These are phyloP conservation scores for Cercospora nicotianae DNA, from an alignment of 2,329 filamentous ascomycete genomes.

Conservation along the genomic window DNA sequence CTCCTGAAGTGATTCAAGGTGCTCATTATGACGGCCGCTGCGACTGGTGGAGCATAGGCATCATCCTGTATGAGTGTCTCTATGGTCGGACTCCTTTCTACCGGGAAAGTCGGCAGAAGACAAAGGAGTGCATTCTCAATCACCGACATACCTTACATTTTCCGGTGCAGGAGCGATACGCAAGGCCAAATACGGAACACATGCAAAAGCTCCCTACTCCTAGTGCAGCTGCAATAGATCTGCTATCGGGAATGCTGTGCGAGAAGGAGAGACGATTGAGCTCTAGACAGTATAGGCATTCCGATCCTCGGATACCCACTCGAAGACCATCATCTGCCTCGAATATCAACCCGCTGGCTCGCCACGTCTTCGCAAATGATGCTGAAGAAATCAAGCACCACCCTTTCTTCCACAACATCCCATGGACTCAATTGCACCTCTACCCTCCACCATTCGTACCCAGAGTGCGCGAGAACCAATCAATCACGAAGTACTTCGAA, in stretches of 20 bases:
- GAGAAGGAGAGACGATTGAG: conserved; percentile 75
- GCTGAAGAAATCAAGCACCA: conserved; percentile 88
- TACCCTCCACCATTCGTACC: conserved; percentile 78
- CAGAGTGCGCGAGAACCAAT: conserved; percentile 55
- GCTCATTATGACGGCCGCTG: conserved; percentile 86
- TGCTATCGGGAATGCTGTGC: conserved; percentile 71
- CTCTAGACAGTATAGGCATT: conserved; percentile 65
- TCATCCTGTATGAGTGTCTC: conserved; percentile 92
- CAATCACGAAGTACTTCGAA: conserved; percentile 81
- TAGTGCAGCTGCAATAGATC: conserved; percentile 70
- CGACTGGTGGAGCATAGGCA: conserved; percentile 95
- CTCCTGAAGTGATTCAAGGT: conserved; percentile 84
- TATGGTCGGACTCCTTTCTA: conserved; percentile 91
- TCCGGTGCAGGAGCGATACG: conserved; percentile 57
- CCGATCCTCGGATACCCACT: conserved; percentile 52
- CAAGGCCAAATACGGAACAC: conserved; percentile 52
- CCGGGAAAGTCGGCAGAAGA: conserved; percentile 75
- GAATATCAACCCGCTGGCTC: conserved; percentile 37
- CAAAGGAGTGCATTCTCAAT: conserved; percentile 80
- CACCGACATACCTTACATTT: conserved; percentile 71
- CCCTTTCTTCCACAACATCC: conserved; percentile 76
- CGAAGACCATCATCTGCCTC: conserved; percentile 45
- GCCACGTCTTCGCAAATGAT: conserved; percentile 74
- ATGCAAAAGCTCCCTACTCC: conserved; percentile 51
- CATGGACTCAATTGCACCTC: conserved; percentile 73